A percentile compares a stretch with the other conserved stretches of the same genome.
Conservation (phyloP, 2,329 filamentous ascomycete species). For the Microsporum ferrugineum region DNA sequence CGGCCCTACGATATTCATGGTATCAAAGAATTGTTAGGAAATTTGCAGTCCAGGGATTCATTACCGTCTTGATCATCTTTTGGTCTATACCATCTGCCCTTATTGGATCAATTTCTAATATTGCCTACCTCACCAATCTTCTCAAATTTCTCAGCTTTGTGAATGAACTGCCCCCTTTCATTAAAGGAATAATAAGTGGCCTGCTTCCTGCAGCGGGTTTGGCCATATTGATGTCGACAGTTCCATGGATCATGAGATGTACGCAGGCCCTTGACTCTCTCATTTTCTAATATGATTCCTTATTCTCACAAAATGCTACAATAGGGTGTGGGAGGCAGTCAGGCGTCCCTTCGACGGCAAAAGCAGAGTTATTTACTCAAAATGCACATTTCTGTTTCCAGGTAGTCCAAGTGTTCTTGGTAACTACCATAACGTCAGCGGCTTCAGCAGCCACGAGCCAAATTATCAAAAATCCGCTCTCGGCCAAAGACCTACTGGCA, state of each 20-base stretch:
- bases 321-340: conserved; percentile 62
- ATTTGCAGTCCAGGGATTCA: conserved; percentile 56
- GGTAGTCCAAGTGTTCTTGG: conserved; percentile 80
- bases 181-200: conserved; percentile 73
- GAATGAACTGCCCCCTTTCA: conserved; percentile 52
- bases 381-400: conserved; percentile 66
- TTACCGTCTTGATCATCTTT: conserved; percentile 71
- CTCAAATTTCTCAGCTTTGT: conserved; percentile 62
- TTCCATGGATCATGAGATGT: conserved; percentile 71
- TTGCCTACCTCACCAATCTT: conserved; percentile 50
- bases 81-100: conserved; percentile 67
- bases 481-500: conserved; percentile 56
- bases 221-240: conserved; percentile 72
- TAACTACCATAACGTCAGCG: conserved; percentile 71
- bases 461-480: conserved; percentile 54
- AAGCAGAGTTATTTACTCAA: conserved; percentile 79
- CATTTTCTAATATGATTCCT: neutral
- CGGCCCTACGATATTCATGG: conserved; percentile 67
- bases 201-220: conserved; percentile 70
- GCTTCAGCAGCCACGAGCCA: conserved; percentile 59
- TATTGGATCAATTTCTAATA: conserved; percentile 79
- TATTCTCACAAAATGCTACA: neutral
- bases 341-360: conserved; percentile 66
- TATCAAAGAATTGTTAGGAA: conserved; percentile 67
- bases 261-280: conserved; percentile 25